These are phyloP conservation scores for Adansonia grandidieri DNA, from an alignment of 441 rosid species.

Conservation along the genomic window DNA sequence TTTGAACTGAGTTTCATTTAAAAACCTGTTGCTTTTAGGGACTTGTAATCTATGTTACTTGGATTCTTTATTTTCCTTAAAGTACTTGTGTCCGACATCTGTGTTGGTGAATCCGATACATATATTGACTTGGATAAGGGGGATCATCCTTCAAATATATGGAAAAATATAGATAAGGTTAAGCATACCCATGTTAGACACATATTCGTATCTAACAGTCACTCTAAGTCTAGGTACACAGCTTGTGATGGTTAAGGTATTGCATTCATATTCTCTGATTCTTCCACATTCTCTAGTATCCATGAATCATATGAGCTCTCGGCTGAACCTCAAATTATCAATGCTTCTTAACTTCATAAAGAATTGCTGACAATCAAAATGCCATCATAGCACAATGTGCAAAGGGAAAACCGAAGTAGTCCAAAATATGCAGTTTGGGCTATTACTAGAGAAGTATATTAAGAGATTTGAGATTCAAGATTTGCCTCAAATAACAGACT, in stretches of 20 bases:
- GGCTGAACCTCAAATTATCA: neutral
- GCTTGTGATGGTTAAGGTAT: neutral
- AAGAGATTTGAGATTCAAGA: neutral
- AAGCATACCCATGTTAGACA: too few relatives aligned
- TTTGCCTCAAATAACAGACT: neutral
- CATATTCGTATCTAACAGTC: too few relatives aligned
- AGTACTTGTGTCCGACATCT: too few relatives aligned
- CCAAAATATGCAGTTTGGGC: neutral
- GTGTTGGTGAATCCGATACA: too few relatives aligned
- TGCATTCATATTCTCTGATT: neutral
- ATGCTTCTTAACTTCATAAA: neutral
- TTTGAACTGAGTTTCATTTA: too few relatives aligned
- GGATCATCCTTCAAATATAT: too few relatives aligned
- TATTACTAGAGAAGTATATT: neutral
- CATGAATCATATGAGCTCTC: neutral
- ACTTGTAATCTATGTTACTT: too few relatives aligned
- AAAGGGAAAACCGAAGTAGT: neutral
- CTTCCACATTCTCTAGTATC: neutral
- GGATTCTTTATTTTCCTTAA: too few relatives aligned
- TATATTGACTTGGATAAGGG: too few relatives aligned
- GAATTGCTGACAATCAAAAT: neutral
- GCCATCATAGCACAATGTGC: neutral
- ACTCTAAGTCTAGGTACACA: too few relatives aligned
- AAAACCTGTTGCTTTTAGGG: too few relatives aligned
- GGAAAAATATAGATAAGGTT: too few relatives aligned